Percentiles rank a stretch among this genome's conserved stretches.
Evolutionary conservation across 352 stramenopile species (phyloP).

Genomic region (Globisporangium abappressorium): DNA sequence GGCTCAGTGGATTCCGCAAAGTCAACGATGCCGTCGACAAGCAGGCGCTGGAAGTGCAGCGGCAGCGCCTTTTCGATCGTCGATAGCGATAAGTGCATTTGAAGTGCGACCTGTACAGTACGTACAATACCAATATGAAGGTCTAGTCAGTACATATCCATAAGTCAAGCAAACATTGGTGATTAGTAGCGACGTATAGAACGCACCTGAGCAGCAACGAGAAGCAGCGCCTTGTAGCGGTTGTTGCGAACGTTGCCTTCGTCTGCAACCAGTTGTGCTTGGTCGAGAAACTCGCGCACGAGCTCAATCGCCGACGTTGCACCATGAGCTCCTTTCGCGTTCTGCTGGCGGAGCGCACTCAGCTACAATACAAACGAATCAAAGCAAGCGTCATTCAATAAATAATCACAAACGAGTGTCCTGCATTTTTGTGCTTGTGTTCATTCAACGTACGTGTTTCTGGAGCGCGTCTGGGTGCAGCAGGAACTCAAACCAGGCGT

Average conservation of each 20-base stretch:
- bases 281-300: constrained; percentile 80
- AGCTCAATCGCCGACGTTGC: constrained; percentile 75
- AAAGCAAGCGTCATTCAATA: not conserved
- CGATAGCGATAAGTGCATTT: constrained; percentile 63
- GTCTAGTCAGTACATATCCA: not conserved
- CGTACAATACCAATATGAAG: not conserved
- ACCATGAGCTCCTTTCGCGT: constrained; percentile 38
- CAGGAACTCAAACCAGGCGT: constrained; percentile 87
- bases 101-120: constrained; percentile 36
- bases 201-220: constrained; percentile 58
- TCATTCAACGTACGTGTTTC: constrained; percentile 47
- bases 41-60: constrained; percentile 74
- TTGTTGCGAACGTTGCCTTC: constrained; percentile 76
- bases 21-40: constrained; percentile 80
- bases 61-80: constrained; percentile 60
- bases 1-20: constrained; percentile 47
- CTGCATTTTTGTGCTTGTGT: not conserved
- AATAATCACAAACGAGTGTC: not conserved
- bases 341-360: constrained; percentile 43
- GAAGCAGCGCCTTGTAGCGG: constrained; percentile 62
- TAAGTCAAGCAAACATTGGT: not conserved
- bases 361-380: constrained; percentile 28
- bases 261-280: constrained; percentile 77
- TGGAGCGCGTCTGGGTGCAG: constrained; percentile 73
- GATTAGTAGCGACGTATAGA: not conserved